Conservation (phyloP, 2,329 filamentous ascomycete species). For the Curvularia verruculosa region DNA sequence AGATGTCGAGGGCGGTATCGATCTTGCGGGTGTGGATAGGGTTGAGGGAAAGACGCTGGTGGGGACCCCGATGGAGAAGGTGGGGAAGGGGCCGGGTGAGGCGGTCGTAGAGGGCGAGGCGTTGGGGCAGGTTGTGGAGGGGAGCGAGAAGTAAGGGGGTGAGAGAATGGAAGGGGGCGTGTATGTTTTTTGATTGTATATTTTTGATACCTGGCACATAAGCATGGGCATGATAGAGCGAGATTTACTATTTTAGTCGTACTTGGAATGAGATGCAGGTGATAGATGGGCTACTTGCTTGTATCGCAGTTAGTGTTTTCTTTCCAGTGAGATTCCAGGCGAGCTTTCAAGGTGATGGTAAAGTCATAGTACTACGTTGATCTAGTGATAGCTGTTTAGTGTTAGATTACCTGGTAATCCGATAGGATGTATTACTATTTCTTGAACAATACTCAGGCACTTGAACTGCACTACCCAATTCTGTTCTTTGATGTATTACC, state of each 20-base stretch:
- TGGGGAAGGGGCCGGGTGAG: slow-evolving; percentile 30
- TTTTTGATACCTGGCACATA: not conserved
- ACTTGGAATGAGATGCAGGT: not conserved
- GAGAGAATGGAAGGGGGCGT: not conserved
- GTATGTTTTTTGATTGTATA: not conserved
- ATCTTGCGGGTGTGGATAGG: not conserved
- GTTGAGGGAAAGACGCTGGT: slow-evolving; percentile 14
- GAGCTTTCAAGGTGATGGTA: not conserved
- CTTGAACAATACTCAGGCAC: no score
- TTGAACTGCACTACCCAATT: no score
- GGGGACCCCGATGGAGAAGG: slow-evolving; percentile 14
- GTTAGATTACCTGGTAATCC: not conserved
- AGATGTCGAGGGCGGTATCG: slow-evolving; percentile 3
- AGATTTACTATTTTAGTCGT: not conserved
- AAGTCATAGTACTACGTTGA: not conserved
- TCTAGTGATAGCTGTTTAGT: not conserved
- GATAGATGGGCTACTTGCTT: not conserved
- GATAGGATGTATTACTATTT: not conserved
- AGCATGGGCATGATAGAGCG: not conserved
- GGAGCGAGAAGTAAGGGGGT: slow-evolving; percentile 8
- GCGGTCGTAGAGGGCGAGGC: slow-evolving; percentile 46
- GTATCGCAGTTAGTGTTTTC: not conserved
- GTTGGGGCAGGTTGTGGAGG: slow-evolving; percentile 41
- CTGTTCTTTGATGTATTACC: no score
- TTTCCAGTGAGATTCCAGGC: not conserved